These are phyloP conservation scores for Gossypium ekmanianum DNA, from an alignment of 345 rosid genomes.

Conservation along the genomic window DNA sequence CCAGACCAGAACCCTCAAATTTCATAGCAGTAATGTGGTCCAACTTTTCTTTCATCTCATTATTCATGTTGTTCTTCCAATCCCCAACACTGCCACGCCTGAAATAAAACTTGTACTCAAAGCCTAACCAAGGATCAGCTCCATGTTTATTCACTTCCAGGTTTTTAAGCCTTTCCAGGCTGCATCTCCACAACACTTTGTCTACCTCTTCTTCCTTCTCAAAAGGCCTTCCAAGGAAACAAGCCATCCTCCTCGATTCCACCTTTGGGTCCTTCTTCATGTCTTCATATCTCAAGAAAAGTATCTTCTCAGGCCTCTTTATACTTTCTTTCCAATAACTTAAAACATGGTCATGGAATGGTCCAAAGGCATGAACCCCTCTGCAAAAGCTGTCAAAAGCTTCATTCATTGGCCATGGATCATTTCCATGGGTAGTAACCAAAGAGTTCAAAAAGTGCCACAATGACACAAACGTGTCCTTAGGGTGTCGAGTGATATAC, in stretches of 20 bases:
- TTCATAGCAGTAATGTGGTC: background rate
- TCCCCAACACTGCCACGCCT: slow-evolving; percentile 12
- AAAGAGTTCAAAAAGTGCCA: background rate
- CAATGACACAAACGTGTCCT: background rate
- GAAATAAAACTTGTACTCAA: background rate
- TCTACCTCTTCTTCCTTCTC: slow-evolving; percentile 19
- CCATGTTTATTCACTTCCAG: slow-evolving; percentile 27
- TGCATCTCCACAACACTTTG: slow-evolving; percentile 21
- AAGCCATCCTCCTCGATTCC: slow-evolving; percentile 22
- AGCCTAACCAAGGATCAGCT: background rate
- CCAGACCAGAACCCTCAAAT: background rate
- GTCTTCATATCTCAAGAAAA: slow-evolving; percentile 32
- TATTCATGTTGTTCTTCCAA: background rate
- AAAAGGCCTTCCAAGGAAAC: slow-evolving; percentile 28
- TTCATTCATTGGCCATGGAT: slow-evolving; percentile 13
- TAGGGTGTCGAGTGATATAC: background rate
- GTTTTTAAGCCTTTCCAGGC: slow-evolving; percentile 24
- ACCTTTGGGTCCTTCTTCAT: slow-evolving; percentile 18
- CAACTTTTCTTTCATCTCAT: background rate
- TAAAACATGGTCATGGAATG: slow-evolving; percentile 27
- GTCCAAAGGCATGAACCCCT: slow-evolving; percentile 23
- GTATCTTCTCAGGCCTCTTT: slow-evolving; percentile 20
- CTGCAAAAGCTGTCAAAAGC: slow-evolving; percentile 23
- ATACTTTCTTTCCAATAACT: slow-evolving; percentile 30
- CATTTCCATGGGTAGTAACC: too few species aligned